Conservation (phyloP, 208 protist species). For the Sergeia podlipaevii region DNA sequence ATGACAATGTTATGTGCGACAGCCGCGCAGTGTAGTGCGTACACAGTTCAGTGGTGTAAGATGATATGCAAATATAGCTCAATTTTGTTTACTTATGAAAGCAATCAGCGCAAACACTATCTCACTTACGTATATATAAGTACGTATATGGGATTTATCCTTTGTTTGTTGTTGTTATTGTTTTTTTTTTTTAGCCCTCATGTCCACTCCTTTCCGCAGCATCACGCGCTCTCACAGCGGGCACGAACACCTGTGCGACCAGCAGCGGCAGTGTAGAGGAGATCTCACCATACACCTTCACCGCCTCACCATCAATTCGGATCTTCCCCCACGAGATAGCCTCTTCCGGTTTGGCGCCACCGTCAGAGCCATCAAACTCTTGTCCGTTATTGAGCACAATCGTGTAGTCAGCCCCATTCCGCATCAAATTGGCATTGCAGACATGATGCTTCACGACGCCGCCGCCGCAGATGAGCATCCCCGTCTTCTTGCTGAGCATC, state of each 20-base stretch:
- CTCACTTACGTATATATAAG: no score
- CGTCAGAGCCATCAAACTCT: slow-evolving; percentile 99
- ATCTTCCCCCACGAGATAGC: slow-evolving; percentile 99
- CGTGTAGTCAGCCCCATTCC: slow-evolving; percentile 98
- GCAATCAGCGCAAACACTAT: no score
- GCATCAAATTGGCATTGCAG: slow-evolving; percentile 99
- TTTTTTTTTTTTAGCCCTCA: no score
- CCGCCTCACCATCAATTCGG: slow-evolving; percentile 88
- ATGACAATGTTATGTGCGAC: no score
- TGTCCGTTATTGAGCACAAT: slow-evolving; percentile 98
- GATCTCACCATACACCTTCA: slow-evolving; percentile 98
- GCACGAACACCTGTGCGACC: slow-evolving; percentile 94
- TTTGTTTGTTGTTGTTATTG: no score
- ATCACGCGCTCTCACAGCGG: slow-evolving; percentile 39
- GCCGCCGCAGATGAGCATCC: slow-evolving; percentile 98
- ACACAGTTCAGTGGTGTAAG: no score
- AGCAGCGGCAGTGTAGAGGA: slow-evolving; percentile 97
- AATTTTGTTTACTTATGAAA: no score
- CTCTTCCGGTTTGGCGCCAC: slow-evolving; percentile 98
- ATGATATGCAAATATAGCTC: no score
- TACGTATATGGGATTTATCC: no score
- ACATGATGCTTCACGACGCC: slow-evolving; percentile 99
- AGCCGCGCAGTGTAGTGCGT: no score
- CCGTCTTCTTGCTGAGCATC: slow-evolving; percentile 92
- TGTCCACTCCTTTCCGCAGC: background rate